Evolutionary conservation across 352 stramenopile genomes (phyloP).

Genomic region (Phytophthora agathidicida): DNA sequence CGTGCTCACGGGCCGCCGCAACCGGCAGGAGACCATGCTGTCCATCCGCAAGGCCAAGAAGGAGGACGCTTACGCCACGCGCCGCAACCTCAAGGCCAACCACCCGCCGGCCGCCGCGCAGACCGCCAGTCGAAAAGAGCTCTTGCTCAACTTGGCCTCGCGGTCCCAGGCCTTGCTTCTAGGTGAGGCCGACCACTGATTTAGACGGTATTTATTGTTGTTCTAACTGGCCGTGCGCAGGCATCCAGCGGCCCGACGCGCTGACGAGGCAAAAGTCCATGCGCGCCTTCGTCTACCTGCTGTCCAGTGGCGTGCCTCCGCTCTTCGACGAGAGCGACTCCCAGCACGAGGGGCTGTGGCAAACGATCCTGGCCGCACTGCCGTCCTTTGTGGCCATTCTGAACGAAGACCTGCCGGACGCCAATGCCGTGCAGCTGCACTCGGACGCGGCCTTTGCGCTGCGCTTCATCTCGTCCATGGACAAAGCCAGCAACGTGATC

Average conservation of each 20-base stretch:
- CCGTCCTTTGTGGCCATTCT: constrained; percentile 83
- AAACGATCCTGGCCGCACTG: constrained; percentile 80
- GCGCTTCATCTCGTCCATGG: constrained; percentile 90
- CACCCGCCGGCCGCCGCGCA: constrained; percentile 49
- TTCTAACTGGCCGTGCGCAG: constrained; percentile 32
- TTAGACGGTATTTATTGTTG: not conserved
- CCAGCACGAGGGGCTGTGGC: constrained; percentile 82
- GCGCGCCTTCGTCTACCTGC: constrained; percentile 86
- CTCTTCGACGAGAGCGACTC: constrained; percentile 86
- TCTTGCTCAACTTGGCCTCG: constrained; percentile 82
- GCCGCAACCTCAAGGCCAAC: constrained; percentile 86
- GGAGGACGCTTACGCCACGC: constrained; percentile 87
- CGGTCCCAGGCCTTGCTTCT: constrained; percentile 80
- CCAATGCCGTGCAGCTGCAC: constrained; percentile 75
- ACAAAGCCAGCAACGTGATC: constrained; percentile 81
- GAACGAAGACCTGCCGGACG: constrained; percentile 67
- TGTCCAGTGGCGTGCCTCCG: constrained; percentile 84
- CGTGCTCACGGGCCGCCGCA: constrained; percentile 80
- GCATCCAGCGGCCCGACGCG: constrained; percentile 80
- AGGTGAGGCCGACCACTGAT: constrained; percentile 26
- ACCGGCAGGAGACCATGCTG: constrained; percentile 87
- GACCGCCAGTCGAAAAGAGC: constrained; percentile 61
- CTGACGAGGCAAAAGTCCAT: constrained; percentile 83
- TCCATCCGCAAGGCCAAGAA: constrained; percentile 91
- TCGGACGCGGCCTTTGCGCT: constrained; percentile 88